Percentiles rank a stretch among this genome's conserved stretches.
Conservation (phyloP, 495 filamentous ascomycete species). For the Oleoguttula mirabilis region DNA sequence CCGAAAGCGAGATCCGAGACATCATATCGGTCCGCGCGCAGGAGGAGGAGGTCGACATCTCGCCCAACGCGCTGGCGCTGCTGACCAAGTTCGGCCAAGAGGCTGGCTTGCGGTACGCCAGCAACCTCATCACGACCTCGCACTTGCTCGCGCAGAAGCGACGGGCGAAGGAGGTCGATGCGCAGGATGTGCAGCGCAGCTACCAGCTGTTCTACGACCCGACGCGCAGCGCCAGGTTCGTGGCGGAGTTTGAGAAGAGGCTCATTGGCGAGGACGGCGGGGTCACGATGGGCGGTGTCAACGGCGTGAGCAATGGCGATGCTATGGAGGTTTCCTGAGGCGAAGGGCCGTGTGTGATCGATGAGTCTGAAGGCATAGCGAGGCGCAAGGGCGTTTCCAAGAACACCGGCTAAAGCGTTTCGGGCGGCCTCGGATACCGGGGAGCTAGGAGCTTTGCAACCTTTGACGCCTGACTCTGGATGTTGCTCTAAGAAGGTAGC, state of each 20-base stretch:
- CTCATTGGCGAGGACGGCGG: constrained; percentile 79
- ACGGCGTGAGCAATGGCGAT: constrained; percentile 16
- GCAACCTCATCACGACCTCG: constrained; percentile 90
- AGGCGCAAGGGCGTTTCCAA: no score
- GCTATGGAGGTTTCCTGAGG: constrained; percentile 21
- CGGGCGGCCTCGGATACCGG: no score
- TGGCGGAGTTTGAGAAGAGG: constrained; percentile 77
- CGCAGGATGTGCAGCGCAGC: constrained; percentile 83
- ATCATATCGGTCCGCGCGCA: constrained; percentile 84
- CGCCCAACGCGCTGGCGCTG: constrained; percentile 75
- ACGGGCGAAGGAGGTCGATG: constrained; percentile 61
- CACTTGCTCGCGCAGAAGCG: constrained; percentile 71
- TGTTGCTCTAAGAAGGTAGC: no score
- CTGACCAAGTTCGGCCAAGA: constrained; percentile 93
- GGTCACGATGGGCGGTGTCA: constrained; percentile 38
- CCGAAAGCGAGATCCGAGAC: constrained; percentile 70
- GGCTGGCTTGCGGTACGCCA: constrained; percentile 81
- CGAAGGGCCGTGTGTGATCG: no score
- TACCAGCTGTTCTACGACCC: constrained; percentile 91
- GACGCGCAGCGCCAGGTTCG: constrained; percentile 74
- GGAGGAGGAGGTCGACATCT: constrained; percentile 89
- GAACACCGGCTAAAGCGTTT: no score
- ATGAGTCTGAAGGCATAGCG: no score
- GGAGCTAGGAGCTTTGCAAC: no score
- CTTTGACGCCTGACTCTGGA: no score